Conservation (phyloP, 2,329 filamentous ascomycete genomes). For the Beauveria brongniartii region DNA sequence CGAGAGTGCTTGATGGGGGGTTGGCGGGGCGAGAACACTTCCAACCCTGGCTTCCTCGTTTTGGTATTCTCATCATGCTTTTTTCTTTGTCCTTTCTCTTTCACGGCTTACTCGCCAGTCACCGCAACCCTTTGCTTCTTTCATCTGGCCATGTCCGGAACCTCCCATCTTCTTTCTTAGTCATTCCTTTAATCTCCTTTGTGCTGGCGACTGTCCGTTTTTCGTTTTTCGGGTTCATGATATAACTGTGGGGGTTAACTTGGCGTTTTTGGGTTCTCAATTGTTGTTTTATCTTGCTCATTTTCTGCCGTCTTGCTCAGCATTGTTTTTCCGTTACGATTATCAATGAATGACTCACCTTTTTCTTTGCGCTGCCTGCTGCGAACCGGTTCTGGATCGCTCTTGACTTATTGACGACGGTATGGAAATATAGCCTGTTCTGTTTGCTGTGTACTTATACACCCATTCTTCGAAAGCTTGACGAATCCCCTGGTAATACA, state of each 20-base stretch:
- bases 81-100: neutral
- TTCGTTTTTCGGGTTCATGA: neutral
- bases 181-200: conserved; percentile 5
- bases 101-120: neutral
- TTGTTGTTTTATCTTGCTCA: neutral
- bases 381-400: neutral
- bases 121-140: neutral
- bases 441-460: neutral
- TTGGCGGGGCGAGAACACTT: conserved; percentile 31
- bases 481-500: neutral
- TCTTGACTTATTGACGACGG: neutral
- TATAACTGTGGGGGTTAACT: neutral
- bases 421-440: neutral
- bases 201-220: conserved; percentile 1
- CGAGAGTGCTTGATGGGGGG: conserved; percentile 23
- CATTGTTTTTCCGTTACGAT: neutral
- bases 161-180: neutral
- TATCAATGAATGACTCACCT: neutral
- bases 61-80: neutral
- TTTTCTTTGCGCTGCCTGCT: neutral
- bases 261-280: neutral
- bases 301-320: neutral
- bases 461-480: neutral
- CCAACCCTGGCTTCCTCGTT: neutral
- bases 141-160: neutral